A percentile compares a stretch with the other conserved stretches of the same genome.
phyloP scores from a whole-genome alignment of 148 eudicot species.

The Bassia scoparia region DNA sequence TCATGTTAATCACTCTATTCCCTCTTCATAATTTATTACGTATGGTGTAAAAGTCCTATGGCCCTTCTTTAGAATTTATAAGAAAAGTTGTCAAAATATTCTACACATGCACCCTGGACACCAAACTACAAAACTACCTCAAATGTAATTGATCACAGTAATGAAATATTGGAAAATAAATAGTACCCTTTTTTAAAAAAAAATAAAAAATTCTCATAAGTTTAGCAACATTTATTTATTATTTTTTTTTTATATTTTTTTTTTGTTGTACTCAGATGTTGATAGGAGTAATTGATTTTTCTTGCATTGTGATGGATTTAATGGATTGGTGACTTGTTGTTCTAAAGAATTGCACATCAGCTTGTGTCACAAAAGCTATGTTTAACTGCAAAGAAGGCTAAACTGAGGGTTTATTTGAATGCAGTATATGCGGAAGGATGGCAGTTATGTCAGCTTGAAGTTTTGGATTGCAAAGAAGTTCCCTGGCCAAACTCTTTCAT shows the following conservation, averaged over 20 bases:
- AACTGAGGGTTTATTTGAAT: constrained; percentile 11
- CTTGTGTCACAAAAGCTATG: background rate
- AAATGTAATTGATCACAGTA: background rate
- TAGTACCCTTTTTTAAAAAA: background rate
- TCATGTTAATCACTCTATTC: background rate
- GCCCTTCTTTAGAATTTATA: background rate
- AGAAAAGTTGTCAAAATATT: background rate
- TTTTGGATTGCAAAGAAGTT: constrained; percentile 82
- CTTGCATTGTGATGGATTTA: background rate
- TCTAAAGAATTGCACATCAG: background rate
- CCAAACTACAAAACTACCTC: background rate
- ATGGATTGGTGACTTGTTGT: background rate
- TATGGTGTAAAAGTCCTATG: background rate
- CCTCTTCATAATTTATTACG: background rate
- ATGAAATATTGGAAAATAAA: background rate
- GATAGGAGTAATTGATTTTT: background rate
- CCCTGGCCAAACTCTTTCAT: constrained; percentile 60
- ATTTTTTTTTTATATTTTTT: too few relatives aligned
- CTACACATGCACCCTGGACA: background rate
- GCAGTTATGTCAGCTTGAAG: constrained; percentile 83
- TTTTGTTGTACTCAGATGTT: background rate
- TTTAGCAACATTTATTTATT: background rate
- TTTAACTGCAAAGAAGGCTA: background rate
- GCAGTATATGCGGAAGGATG: constrained; percentile 72
- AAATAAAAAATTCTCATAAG: too few relatives aligned